Evolutionary conservation across 208 protist genomes (phyloP).

Genomic region (Leishmania tropica): DNA sequence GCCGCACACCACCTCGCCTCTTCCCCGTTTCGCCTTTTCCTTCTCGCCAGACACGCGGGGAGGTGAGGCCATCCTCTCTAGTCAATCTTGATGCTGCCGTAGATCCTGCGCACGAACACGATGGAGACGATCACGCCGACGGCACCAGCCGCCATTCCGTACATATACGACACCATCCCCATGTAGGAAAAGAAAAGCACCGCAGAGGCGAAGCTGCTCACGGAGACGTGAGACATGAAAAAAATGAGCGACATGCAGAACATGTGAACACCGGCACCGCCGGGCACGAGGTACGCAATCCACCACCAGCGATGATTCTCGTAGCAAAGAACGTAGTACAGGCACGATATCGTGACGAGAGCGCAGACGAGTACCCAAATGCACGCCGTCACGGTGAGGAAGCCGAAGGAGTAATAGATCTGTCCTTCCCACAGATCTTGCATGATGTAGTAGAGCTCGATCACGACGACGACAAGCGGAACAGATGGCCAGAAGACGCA

Average conservation of each 20-base stretch:
- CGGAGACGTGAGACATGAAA: constrained; percentile 78
- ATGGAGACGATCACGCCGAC: constrained; percentile 83
- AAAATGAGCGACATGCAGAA: constrained; percentile 94
- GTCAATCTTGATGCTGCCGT: constrained; percentile 61
- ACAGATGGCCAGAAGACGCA: constrained; percentile 81
- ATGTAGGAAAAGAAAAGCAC: constrained; percentile 93
- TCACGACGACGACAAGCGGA: constrained; percentile 97
- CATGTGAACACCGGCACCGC: constrained; percentile 91
- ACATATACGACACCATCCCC: constrained; percentile 70
- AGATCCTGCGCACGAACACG: constrained; percentile 86
- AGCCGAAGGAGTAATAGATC: constrained; percentile 99
- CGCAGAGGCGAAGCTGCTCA: constrained; percentile 68
- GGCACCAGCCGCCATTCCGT: constrained; percentile 79
- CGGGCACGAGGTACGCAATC: constrained; percentile 93
- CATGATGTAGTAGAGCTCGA: constrained; percentile 99
- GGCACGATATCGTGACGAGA: constrained; percentile 97
- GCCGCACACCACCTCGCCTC: not conserved
- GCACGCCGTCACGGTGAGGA: constrained; percentile 96
- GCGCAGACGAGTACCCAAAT: constrained; percentile 95
- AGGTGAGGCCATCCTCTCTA: not conserved
- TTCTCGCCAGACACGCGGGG: not conserved
- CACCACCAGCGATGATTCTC: constrained; percentile 99
- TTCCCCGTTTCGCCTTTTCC: not conserved
- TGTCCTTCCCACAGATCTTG: constrained; percentile 93
- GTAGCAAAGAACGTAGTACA: constrained; percentile 98